phyloP scores from a whole-genome alignment of 805 yeast genomes.

The Wickerhamomyces silvicola region DNA sequence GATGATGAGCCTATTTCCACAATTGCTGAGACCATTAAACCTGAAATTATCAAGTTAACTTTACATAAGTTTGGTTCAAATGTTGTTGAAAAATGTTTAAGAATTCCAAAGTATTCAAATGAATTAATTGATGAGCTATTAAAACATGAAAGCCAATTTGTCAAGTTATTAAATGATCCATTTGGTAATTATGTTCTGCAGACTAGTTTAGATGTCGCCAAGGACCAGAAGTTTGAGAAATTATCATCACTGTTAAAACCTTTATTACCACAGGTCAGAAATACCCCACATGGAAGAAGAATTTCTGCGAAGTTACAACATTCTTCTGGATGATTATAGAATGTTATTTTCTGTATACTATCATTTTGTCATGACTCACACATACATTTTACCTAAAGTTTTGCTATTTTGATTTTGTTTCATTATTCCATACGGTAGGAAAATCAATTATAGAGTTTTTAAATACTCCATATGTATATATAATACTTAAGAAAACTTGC shows the following conservation, averaged over 20 bases:
- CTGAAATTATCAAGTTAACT: constrained; percentile 42
- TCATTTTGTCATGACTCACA: no score
- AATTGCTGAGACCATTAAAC: constrained; percentile 29
- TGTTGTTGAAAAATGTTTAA: constrained; percentile 83
- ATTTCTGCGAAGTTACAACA: constrained; percentile 61
- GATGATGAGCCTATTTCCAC: constrained; percentile 24
- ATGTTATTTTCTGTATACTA: neutral
- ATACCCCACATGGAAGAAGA: constrained; percentile 95
- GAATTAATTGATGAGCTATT: constrained; percentile 47
- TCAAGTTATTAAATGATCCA: constrained; percentile 73
- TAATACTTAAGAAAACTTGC: no score
- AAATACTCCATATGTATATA: no score
- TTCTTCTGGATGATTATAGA: neutral
- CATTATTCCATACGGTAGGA: no score
- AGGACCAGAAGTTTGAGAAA: constrained; percentile 41
- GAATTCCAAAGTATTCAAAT: constrained; percentile 37
- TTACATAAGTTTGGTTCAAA: constrained; percentile 90
- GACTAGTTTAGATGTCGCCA: constrained; percentile 68
- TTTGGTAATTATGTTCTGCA: constrained; percentile 94
- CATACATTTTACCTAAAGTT: no score
- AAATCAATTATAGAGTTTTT: no score
- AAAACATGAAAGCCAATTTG: constrained; percentile 26
- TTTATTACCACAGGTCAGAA: constrained; percentile 67
- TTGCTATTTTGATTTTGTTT: no score
- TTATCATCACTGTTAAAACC: constrained; percentile 62